Conservation (phyloP, 768 basidiomycete genomes). For the Tylopilus balloui region DNA sequence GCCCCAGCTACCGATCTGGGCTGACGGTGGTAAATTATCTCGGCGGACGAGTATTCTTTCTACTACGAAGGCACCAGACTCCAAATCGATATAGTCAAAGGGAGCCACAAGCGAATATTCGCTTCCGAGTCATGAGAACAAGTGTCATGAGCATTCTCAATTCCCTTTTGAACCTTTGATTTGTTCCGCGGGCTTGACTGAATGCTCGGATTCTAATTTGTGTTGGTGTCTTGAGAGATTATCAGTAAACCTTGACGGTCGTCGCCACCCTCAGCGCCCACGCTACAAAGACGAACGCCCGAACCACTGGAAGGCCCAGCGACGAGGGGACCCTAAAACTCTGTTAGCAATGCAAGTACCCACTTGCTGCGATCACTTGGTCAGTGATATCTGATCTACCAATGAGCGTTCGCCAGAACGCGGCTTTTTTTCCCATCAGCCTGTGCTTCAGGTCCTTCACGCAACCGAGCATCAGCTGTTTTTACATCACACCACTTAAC, state of each 20-base stretch:
- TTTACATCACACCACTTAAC: slow-evolving; percentile 30
- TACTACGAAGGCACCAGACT: not conserved
- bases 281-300: slow-evolving; percentile 1
- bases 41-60: not conserved
- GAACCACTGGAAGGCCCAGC: slow-evolving; percentile 3
- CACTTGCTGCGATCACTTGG: slow-evolving; percentile 14
- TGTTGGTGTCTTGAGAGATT: slow-evolving; percentile 1
- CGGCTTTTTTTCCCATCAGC: slow-evolving; percentile 24
- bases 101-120: not conserved
- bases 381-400: slow-evolving; percentile 18
- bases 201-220: slow-evolving; percentile 5
- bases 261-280: not conserved
- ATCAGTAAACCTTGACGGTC: too few relatives aligned
- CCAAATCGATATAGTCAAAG: slow-evolving; percentile 1
- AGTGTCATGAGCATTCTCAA: not conserved
- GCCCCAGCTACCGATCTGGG: not conserved
- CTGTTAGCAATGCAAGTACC: slow-evolving; percentile 22
- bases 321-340: slow-evolving; percentile 28
- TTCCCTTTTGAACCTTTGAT: slow-evolving; percentile 1
- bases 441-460: slow-evolving; percentile 10
- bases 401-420: slow-evolving; percentile 15
- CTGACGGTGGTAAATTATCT: not conserved
- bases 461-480: slow-evolving; percentile 30
- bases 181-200: slow-evolving; percentile 1
- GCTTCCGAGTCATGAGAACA: slow-evolving; percentile 11